Evolutionary conservation across 2,329 filamentous ascomycete species (phyloP).

Genomic region (Coniella lustricola): DNA sequence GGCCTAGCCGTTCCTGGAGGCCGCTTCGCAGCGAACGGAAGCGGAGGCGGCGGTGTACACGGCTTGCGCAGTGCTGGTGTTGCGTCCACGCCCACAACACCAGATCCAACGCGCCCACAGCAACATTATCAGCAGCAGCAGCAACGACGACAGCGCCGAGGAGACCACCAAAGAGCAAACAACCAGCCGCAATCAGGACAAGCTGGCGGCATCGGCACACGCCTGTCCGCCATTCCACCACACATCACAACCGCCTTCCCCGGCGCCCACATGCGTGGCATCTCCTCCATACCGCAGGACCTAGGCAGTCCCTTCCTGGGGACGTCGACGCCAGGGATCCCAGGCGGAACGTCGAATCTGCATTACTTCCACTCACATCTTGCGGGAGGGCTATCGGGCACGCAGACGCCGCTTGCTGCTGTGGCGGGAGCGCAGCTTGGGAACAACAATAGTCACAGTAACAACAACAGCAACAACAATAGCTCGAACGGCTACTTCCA

Average conservation of each 20-base stretch:
- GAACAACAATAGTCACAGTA: conserved; percentile 26
- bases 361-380: conserved; percentile 79
- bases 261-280: not conserved
- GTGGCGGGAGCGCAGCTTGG: conserved; percentile 65
- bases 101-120: too few relatives aligned
- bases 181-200: conserved; percentile 8
- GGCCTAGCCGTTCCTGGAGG: too few relatives aligned
- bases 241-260: conserved; percentile 30
- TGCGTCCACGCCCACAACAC: too few relatives aligned
- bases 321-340: conserved; percentile 54
- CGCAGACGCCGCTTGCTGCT: conserved; percentile 72
- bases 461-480: not conserved
- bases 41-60: too few relatives aligned
- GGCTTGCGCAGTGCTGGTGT: too few relatives aligned
- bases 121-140: not conserved
- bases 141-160: conserved; percentile 15
- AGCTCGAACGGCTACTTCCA: not conserved
- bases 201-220: conserved; percentile 2
- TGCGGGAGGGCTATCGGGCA: conserved; percentile 62
- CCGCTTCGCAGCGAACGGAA: too few relatives aligned
- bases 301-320: conserved; percentile 51
- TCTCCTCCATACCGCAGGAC: conserved; percentile 30
- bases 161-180: conserved; percentile 18
- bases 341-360: conserved; percentile 68
- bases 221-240: conserved; percentile 25